A percentile compares a stretch with the other conserved stretches of the same genome.
These are phyloP conservation scores for Aspergillaceae sp. DNA, from an alignment of 2,329 filamentous ascomycete species.

Conservation along the genomic window DNA sequence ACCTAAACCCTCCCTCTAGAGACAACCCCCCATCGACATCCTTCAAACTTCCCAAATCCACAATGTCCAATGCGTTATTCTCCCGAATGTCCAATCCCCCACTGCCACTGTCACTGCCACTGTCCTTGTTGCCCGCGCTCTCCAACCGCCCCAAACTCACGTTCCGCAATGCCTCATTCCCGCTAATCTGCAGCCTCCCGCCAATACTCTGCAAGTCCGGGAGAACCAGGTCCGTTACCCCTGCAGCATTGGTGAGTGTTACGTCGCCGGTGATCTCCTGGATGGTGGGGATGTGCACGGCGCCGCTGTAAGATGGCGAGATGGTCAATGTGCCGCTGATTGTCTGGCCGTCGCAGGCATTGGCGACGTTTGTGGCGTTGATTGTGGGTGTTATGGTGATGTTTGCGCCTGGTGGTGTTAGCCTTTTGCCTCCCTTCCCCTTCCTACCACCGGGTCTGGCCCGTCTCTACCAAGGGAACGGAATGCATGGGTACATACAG, in stretches of 20 bases:
- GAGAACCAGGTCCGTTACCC: constrained; percentile 8
- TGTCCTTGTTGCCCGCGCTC: too few relatives aligned
- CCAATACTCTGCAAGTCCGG: constrained; percentile 15
- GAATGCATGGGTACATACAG: background rate
- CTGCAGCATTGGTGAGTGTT: constrained; percentile 9
- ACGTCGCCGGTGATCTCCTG: constrained; percentile 17
- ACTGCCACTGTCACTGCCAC: too few relatives aligned
- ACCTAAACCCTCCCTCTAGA: constrained; percentile 19
- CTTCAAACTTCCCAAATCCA: constrained; percentile 4
- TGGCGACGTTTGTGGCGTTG: constrained; percentile 22
- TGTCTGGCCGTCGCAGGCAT: constrained; percentile 23
- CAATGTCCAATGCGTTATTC: background rate
- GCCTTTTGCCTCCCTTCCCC: too few relatives aligned
- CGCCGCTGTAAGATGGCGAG: constrained; percentile 29
- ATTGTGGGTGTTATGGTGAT: constrained; percentile 34
- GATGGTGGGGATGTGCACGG: constrained; percentile 35
- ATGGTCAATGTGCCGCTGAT: constrained; percentile 35
- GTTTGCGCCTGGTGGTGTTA: constrained; percentile 8
- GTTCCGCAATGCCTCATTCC: constrained; percentile 11
- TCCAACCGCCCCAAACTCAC: constrained; percentile 1
- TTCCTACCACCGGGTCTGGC: too few relatives aligned
- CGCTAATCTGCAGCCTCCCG: constrained; percentile 12
- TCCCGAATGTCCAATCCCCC: constrained; percentile 6
- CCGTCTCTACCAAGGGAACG: too few relatives aligned
- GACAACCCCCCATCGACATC: constrained; percentile 15